Percentiles rank a stretch among this genome's conserved stretches.
Evolutionary conservation across 2,329 filamentous ascomycete species (phyloP).

Genomic region (Lecanicillium sp.): DNA sequence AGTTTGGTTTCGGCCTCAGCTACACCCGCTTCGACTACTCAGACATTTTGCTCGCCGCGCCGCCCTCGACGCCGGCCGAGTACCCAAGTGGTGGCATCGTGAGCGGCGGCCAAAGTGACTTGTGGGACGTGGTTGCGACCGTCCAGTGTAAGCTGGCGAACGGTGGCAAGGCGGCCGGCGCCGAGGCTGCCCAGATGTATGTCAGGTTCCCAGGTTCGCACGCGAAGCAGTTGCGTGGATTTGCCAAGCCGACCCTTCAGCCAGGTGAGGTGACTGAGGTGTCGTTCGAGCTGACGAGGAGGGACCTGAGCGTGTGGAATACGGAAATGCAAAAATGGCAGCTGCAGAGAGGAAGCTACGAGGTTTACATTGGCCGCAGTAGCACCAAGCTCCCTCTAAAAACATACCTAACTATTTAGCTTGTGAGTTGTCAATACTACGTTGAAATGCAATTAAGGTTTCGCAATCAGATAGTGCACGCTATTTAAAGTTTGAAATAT

Average conservation of each 20-base stretch:
- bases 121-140: slow-evolving; percentile 40
- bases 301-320: slow-evolving; percentile 64
- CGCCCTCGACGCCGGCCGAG: slow-evolving; percentile 22
- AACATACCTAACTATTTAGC: background rate
- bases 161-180: slow-evolving; percentile 34
- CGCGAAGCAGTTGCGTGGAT: slow-evolving; percentile 55
- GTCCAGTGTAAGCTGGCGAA: slow-evolving; percentile 37
- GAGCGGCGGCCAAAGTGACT: slow-evolving; percentile 39
- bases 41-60: slow-evolving; percentile 32
- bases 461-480: too few relatives aligned
- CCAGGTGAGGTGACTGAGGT: slow-evolving; percentile 40
- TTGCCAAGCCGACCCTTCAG: slow-evolving; percentile 52
- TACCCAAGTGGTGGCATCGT: slow-evolving; percentile 35
- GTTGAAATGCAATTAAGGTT: too few relatives aligned
- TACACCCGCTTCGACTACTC: slow-evolving; percentile 50
- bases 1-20: slow-evolving; percentile 51
- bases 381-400: slow-evolving; percentile 39
- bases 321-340: slow-evolving; percentile 55
- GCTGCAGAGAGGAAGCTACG: slow-evolving; percentile 39
- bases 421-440: too few relatives aligned
- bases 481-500: too few relatives aligned
- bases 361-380: slow-evolving; percentile 41
- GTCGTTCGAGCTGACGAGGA: slow-evolving; percentile 49
- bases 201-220: slow-evolving; percentile 42
- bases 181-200: slow-evolving; percentile 46